phyloP scores from a whole-genome alignment of 495 filamentous ascomycete genomes.

The Wilcoxina mikolae region DNA sequence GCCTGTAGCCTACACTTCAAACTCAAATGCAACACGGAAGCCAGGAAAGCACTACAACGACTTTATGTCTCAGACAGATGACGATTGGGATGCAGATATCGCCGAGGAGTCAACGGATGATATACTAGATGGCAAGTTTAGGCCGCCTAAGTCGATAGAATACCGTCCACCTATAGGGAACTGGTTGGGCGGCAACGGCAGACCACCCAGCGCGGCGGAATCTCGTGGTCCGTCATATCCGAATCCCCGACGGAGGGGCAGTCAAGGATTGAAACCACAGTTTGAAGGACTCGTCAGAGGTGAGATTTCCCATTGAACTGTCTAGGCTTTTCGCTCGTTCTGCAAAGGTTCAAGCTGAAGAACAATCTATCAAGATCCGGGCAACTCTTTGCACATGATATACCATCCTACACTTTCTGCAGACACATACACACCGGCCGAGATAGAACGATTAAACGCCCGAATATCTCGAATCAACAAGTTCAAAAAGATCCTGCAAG shows the following conservation, averaged over 20 bases:
- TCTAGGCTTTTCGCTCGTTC: background rate
- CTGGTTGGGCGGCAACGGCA: constrained; percentile 9
- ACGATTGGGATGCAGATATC: constrained; percentile 57
- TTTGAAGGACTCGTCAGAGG: constrained; percentile 89
- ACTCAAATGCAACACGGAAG: constrained; percentile 14
- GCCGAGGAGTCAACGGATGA: constrained; percentile 34
- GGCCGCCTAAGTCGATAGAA: constrained; percentile 27
- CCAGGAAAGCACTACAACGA: constrained; percentile 46
- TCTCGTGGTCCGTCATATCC: constrained; percentile 62
- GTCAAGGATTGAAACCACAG: constrained; percentile 88
- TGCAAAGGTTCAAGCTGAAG: constrained; percentile 9
- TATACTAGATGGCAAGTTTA: constrained; percentile 23
- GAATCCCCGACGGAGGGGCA: constrained; percentile 69
- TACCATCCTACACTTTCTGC: constrained; percentile 62
- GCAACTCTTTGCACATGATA: constrained; percentile 88
- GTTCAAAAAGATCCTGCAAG: constrained; percentile 88
- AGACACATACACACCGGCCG: constrained; percentile 44
- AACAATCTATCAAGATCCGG: constrained; percentile 51
- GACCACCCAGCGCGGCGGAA: constrained; percentile 9
- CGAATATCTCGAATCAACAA: constrained; percentile 93
- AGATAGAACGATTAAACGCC: constrained; percentile 71
- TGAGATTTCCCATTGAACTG: constrained; percentile 21
- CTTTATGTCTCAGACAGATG: constrained; percentile 58
- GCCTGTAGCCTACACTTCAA: constrained; percentile 13
- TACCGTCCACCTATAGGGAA: constrained; percentile 13